Base-by-base conservation (phyloP, 768 basidiomycete genomes). In the Xerocomus brunneocitrinus region DNA sequence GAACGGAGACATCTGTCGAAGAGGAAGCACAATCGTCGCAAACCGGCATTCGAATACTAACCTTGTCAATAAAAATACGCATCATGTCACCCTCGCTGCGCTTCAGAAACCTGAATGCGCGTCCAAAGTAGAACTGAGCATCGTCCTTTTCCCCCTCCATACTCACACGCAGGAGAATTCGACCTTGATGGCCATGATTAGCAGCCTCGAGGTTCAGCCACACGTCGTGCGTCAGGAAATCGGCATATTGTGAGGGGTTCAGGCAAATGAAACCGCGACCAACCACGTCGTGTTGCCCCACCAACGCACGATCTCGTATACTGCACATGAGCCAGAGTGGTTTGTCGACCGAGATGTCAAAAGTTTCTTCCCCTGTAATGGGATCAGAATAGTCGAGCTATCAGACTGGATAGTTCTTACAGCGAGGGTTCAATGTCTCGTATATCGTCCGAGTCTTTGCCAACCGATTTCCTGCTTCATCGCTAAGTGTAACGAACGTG, bases 111-210 rank as follows among this genome's bases (percentile, higher is more conserved):
- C 95, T 79, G 79, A 99, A 99, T 3, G 87, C 95, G 31, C 94
- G 80, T 27, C 97, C 97, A 63, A 98, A 99, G 76, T 89, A 95
- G 76, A 97, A 99, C 60, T 90, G 90, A 8, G 93, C 91, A 67
- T 99, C 97, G 62, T 97, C 94, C 71, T 95, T 94, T 78, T 98
- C 97, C 49, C 95, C 94, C 65, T 99, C 97, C 94, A 98, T 97
- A 65, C 92, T 95, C 53, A 98, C 80, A 19, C 97, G 82, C 31
- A 97, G 74, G 35, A 97, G 73, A 47, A 98, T 79, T 32, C 92
- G 82, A 5, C 97, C 94, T 50, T 83, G 79, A 25, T 68, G 62
- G 1, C 69, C 67, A 41, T 70, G 62, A 19, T 67, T 63, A 43
- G 53, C 38, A 0, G 86, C 84, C 65, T 98, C 95, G 14, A 98